Evolutionary conservation across 2,329 filamentous ascomycete species (phyloP), one percentile per base, ranked within the genome.

Genomic region (Microsporum ferrugineum): DNA sequence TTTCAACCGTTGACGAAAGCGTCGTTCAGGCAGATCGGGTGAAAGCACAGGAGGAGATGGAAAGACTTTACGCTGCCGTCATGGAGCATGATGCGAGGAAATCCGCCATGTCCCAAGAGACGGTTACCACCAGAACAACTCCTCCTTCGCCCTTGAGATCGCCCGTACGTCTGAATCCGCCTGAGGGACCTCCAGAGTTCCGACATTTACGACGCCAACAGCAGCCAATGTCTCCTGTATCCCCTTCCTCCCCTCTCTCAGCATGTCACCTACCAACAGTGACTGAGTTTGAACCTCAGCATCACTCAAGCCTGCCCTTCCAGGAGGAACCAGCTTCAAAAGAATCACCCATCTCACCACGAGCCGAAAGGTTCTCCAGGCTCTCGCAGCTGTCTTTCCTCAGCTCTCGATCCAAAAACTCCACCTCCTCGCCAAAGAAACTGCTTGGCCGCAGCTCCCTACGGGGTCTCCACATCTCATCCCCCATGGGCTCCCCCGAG

Each of bases 1-100:
- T 89, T 63, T 81, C 81, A 14, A 85, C 84, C 27, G 88, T 96
- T 63, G 90, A 96, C 72, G 85, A 87, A 62, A 81, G 81, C 62
- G 82, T 96, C 14, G 82, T 96, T 29, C 83, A 87, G 62, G 82
- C 83, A 63, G 89, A 96, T 74, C 84, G 82, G 71, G 80, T 82
- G 69, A 86, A 87, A 77, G 85, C 89, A 65, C 86, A 94, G 73
- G 80, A 86, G 65, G 88, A 96, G 72, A 85, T 96, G 73, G 91
- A 96, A 73, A 85, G 89, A 68, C 85, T 97, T 72, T 97, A 96
- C 75, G 90, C 86, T 64, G 88, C 91, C 66, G 91, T 96, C 65
- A 88, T 96, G 85, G 89, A 91, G 72, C 88, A 95, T 68, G 91
- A 96, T 65, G 80, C 79, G 53, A 75, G 77, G 64, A 80, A 78